Base-by-base conservation (phyloP, 2,329 filamentous ascomycete species). In the Juglanconis oblonga region DNA sequence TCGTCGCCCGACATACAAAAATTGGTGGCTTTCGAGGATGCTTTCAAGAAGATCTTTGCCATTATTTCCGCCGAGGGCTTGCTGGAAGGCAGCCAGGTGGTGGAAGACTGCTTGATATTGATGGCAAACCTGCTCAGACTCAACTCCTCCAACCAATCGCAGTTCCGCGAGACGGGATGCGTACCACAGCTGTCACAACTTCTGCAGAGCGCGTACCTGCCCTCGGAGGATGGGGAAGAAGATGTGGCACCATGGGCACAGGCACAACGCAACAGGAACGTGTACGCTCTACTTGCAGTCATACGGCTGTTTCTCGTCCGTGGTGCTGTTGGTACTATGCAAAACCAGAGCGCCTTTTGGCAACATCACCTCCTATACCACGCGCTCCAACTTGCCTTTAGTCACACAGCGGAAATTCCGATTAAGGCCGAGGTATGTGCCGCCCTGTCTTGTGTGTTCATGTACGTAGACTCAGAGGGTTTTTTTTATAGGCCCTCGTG, bases 1-100 rank as follows among this genome's bases (percentile, higher is more conserved):
- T 88, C 87, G 0, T 97, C 94, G 8, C 78, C 88, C 47, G 93
- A 98, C 68, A 84, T 99, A 55, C 93, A 98, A 71, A 98, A 98
- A 73, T 82, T 98, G 2, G 93, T 98, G 31, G 95, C 92, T 0
- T 98, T 97, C 66, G 92, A 97, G 69, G 94, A 92, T 79, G 91
- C 93, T 0, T 98, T 97, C 68, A 92, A 95, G 63, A 87, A 89
- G 48, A 79, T 96, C 32, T 97, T 98, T 71, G 81, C 81, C 49
- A 87, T 98, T 56, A 90, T 99, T 56, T 84, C 88, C 65, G 79
- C 82, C 0, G 95, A 99, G 68, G 95, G 95, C 0, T 77, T 99
- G 49, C 82, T 82, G 4, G 88, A 96, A 67, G 95, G 95, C 14
- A 92, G 91, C 47, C 89, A 94, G 63, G 85, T 91, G 11, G 90